A percentile compares a stretch with the other conserved stretches of the same genome.
phyloP scores from a whole-genome alignment of 306 rosid species.

The Ormosia emarginata region DNA sequence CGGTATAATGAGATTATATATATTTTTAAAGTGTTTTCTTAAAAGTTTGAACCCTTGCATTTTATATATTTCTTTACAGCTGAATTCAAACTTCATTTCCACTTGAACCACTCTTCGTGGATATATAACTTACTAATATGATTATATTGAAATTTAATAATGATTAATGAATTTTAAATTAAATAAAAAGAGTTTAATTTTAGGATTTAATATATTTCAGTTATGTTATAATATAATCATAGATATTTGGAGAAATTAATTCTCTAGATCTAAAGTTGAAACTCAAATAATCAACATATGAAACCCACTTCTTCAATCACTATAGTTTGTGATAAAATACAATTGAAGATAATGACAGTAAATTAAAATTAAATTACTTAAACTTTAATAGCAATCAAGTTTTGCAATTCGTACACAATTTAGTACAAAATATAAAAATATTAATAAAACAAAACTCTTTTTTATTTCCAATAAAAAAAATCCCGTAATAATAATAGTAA shows the following conservation, averaged over 20 bases:
- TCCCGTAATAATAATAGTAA: not conserved
- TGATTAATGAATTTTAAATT: not conserved
- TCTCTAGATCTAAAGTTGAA: too few species aligned
- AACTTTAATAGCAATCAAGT: not conserved
- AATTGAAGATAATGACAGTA: constrained; percentile 1
- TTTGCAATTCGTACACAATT: not conserved
- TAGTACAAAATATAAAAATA: not conserved
- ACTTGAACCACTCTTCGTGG: not conserved
- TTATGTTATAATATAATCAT: not conserved
- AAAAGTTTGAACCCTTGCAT: too few species aligned
- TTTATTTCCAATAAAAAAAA: not conserved
- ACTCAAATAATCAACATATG: not conserved
- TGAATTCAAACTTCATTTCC: not conserved
- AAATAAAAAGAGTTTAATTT: not conserved
- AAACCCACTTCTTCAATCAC: not conserved
- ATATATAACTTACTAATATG: not conserved
- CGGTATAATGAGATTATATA: too few species aligned
- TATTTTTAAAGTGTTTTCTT: too few species aligned
- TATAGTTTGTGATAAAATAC: not conserved
- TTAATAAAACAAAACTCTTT: not conserved
- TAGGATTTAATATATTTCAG: not conserved
- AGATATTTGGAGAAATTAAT: not conserved
- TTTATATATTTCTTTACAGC: too few species aligned
- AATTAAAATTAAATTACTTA: not conserved
- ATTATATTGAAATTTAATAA: not conserved